Evolutionary conservation across 2,329 filamentous ascomycete genomes (phyloP), one percentile per base, ranked within the genome.

Genomic region (Didymellaceae sp.): DNA sequence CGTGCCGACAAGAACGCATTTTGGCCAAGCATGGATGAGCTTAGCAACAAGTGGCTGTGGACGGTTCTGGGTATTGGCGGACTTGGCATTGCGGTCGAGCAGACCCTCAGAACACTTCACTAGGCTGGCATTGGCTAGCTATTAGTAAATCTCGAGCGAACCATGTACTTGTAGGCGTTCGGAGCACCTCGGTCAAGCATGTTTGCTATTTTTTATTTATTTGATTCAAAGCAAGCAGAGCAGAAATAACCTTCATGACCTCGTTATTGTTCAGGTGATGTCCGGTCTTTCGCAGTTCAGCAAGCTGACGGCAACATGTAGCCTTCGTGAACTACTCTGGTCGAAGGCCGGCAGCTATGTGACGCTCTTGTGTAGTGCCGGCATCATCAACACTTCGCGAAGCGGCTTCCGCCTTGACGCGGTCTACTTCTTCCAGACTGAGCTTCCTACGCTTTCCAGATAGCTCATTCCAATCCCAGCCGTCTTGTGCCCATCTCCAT

Each of bases 401-500:
- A 21, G 18, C 28, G 16, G 44, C 44, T 13, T 26, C 35, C 14
- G 16, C 35, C 26, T 47, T 40, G 11, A 40, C n/a, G 5, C 9
- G 26, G 6, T 34, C 35, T 16, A 37, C 16, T 2, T 52, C 42
- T 8, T 33, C 37, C 13, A 16, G 16, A 1, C 6, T 22, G 10
- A 48, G 34, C 20, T 37, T 38, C 9, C 20, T 52, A 35, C 42
- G 17, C 30, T 47, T 44, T 5, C 49, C 49, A 6, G 38, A 47
- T 16, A 44, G 11, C 9, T 48, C 49, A 21, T 53, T 25, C 49
- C 49, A 53, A 13, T 53, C 33, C 43, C 44, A 53, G 1, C 49
- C 49, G 3, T 53, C 49, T 9, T 44, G 91, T 90, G 63, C 82
- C 91, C 92, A 96, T 84, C 91, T 90, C 91, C 92, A 97, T 30